Evolutionary conservation across 345 rosid species (phyloP), one percentile per base, ranked within the genome.

Genomic region (Brassica juncea): DNA sequence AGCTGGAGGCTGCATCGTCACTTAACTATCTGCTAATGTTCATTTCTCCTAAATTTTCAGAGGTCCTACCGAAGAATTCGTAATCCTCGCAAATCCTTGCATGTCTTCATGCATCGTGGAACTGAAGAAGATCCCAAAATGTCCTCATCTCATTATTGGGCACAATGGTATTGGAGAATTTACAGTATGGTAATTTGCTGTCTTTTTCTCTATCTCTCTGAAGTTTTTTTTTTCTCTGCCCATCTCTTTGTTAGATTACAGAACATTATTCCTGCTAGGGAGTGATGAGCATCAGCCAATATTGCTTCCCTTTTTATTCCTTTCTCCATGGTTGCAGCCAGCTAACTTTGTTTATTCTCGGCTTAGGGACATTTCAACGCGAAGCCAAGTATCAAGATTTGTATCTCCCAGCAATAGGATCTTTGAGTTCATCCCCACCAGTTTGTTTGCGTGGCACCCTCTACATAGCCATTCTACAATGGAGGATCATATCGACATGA

Each of bases 81-180:
- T 79, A 66, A 77, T 90, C 55, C 82, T 84, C 49, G 75, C 83
- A 57, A 83, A 81, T 71, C 86, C 85, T 75, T 76, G 74, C 79
- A 64, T 77, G 71, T 82, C 86, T 69, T 82, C 93, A 66, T 77
- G 86, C 86, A 86, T 90, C 71, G 78, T 89, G 77, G 97, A 88
- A 71, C 75, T 95, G 86, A 89, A 89, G 88, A 89, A 85, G 79
- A 85, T 93, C 77, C 91, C 93, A 5, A 83, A 86, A 42, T 83
- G 81, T 88, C 83, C 86, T 55, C 76, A 80, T 83, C 85, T 92
- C 12, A 83, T 94, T 67, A 70, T 93, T 15, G 97, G 98, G 71
- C 93, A 86, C 79, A 86, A 88, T 79, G 94, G 89, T 81, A 76
- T 82, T 75, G 96, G 93, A 68, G 94, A 93, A 76, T 94, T 94